A percentile compares a stretch with the other conserved stretches of the same genome.
Conservation (phyloP, 768 basidiomycete genomes). For the Tricholoma sp. region DNA sequence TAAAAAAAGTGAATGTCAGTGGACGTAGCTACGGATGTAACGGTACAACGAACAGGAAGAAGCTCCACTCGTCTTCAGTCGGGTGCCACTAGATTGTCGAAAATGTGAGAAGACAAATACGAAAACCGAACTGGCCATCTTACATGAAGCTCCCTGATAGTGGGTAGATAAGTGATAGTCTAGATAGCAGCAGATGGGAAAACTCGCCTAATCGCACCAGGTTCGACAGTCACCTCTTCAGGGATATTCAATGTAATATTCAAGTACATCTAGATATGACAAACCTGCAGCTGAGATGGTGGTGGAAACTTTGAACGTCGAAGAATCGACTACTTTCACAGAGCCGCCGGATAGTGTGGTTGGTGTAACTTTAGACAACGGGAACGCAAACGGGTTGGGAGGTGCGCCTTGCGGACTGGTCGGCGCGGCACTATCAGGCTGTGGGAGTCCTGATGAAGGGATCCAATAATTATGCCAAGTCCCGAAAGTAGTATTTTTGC, state of each 20-base stretch:
- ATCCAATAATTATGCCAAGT: neutral
- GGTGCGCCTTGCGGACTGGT: conserved; percentile 40
- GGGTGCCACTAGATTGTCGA: conserved; percentile 55
- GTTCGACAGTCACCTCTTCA: conserved; percentile 48
- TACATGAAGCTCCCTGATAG: conserved; percentile 50
- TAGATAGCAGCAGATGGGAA: neutral
- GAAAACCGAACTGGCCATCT: conserved; percentile 8
- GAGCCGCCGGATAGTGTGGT: conserved; percentile 43
- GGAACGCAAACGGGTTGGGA: conserved; percentile 42
- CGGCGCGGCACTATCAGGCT: conserved; percentile 29
- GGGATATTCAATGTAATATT: neutral
- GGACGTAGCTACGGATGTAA: neutral
- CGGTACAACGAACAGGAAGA: conserved; percentile 41
- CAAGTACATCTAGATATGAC: neutral
- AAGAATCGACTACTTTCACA: conserved; percentile 48
- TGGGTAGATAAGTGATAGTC: neutral
- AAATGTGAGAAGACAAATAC: neutral
- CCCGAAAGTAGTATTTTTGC: neutral
- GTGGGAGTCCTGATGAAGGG: conserved; percentile 25
- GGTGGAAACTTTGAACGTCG: conserved; percentile 44
- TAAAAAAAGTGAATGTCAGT: conserved; percentile 17
- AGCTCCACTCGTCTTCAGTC: conserved; percentile 60
- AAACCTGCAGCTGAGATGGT: conserved; percentile 44
- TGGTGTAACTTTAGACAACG: conserved; percentile 39
- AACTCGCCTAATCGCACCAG: conserved; percentile 47